Percentiles rank a stretch among this genome's conserved stretches.
phyloP scores from a whole-genome alignment of 257 asterid species.

The Paulownia fortunei region DNA sequence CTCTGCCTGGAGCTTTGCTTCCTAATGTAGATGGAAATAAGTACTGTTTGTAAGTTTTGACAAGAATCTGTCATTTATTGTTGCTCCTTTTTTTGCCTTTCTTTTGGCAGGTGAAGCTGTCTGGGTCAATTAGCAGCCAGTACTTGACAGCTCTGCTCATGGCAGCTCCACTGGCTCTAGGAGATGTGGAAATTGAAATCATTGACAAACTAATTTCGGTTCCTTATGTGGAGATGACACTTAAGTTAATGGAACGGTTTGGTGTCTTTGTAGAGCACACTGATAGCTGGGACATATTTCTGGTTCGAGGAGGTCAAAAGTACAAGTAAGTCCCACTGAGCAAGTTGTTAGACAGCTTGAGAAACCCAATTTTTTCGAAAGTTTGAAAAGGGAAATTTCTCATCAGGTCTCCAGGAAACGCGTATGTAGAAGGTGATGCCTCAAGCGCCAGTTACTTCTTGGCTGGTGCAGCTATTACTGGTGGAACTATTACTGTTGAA shows the following conservation, averaged over 20 bases:
- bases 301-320: no score
- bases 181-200: no score
- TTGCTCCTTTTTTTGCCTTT: not conserved
- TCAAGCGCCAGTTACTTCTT: slow-evolving; percentile 82
- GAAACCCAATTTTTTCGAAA: not conserved
- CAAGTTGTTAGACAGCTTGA: not conserved
- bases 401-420: slow-evolving; percentile 67
- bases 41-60: not conserved
- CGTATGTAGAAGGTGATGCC: slow-evolving; percentile 79
- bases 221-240: no score
- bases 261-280: no score
- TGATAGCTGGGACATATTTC: no score
- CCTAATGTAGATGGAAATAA: not conserved
- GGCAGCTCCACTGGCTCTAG: slow-evolving; percentile 69
- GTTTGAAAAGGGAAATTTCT: not conserved
- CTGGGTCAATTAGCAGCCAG: slow-evolving; percentile 74
- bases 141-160: slow-evolving; percentile 72
- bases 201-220: no score
- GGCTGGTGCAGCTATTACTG: no score
- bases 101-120: slow-evolving; percentile 63
- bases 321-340: slow-evolving; percentile 50
- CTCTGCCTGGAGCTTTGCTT: not conserved
- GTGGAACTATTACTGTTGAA: slow-evolving; percentile 69
- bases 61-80: not conserved
- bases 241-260: no score